Base-by-base conservation (phyloP, 148 eudicot genomes). In the Arbutus unedo region DNA sequence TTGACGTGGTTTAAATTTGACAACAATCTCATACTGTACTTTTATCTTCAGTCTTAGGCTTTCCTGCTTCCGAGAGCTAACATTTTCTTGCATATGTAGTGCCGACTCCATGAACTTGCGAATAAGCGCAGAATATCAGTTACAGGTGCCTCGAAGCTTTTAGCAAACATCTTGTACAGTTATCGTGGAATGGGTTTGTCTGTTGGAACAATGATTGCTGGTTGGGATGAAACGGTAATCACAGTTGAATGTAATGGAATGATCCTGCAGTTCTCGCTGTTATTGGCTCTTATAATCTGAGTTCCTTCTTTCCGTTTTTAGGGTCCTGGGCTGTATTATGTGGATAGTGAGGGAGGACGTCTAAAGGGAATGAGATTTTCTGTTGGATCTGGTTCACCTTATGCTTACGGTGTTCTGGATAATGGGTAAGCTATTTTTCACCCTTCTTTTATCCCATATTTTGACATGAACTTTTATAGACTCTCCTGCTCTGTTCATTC, bases 171-270 rank as follows among this genome's bases (percentile, higher is more conserved):
- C 79, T 87, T 96, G 74, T 96, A 96, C 83, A 88, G 89, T 51
- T 96, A 93, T 84, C 89, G 99, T 77, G 99, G 99, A 70, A 96
- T 96, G 98, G 98, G 99, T 18, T 91, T 96, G 81, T 96, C 99
- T 74, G 98, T 96, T 59, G 99, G 99, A 77, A 96, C 99, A 79
- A 96, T 96, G 99, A 96, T 96, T 83, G 99, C 99, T 86, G 99
- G 99, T 81, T 96, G 98, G 98, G 99, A 96, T 83, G 99, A 94
- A 88, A 92, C 92, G 90, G 99, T 96, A 92, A 83, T 3, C 47
- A 14, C 0, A 67, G 47, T 55, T 19, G 56, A 59, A 44, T 25
- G 51, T 8, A 53, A 25, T 38, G n/a, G 2, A 74, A 11, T 76
- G 49, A 11, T 77, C 1, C 14, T 78, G 59, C 5, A 50, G 19